A percentile compares a stretch with the other conserved stretches of the same genome.
phyloP scores from a whole-genome alignment of 2,329 filamentous ascomycete genomes.

The Aspergillus puulaauensis region DNA sequence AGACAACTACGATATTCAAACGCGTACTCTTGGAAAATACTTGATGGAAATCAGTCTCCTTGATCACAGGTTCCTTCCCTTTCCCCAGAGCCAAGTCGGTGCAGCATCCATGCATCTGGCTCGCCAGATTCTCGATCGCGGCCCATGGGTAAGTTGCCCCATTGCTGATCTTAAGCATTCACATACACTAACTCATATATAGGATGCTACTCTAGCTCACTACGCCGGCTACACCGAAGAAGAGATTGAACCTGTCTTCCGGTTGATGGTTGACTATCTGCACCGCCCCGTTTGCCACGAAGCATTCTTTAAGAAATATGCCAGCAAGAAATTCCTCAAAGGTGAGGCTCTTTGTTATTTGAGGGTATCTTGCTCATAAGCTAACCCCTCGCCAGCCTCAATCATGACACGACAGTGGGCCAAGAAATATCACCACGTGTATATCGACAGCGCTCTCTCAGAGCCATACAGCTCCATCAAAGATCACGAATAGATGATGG shows the following conservation, averaged over 20 bases:
- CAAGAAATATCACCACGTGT: slow-evolving; percentile 65
- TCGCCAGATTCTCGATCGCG: slow-evolving; percentile 84
- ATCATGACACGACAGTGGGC: slow-evolving; percentile 91
- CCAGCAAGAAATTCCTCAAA: slow-evolving; percentile 98
- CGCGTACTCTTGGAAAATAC: slow-evolving; percentile 95
- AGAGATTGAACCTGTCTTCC: slow-evolving; percentile 87
- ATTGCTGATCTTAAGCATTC: neutral
- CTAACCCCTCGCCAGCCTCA: slow-evolving; percentile 62
- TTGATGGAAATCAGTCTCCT: slow-evolving; percentile 95
- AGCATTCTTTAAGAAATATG: slow-evolving; percentile 99
- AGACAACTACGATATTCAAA: slow-evolving; percentile 98
- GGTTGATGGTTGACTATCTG: slow-evolving; percentile 95
- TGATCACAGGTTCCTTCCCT: slow-evolving; percentile 89
- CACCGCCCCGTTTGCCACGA: slow-evolving; percentile 87
- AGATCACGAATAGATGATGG: slow-evolving; percentile 31
- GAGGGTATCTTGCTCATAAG: neutral
- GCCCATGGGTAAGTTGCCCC: slow-evolving; percentile 74
- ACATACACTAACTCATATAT: slow-evolving; percentile 19
- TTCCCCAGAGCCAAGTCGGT: slow-evolving; percentile 84
- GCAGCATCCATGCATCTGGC: slow-evolving; percentile 94
- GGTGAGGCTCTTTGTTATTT: slow-evolving; percentile 58
- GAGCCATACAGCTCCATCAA: slow-evolving; percentile 34
- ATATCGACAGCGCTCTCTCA: slow-evolving; percentile 34
- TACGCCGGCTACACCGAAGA: slow-evolving; percentile 93
- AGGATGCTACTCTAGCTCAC: slow-evolving; percentile 82